phyloP scores from a whole-genome alignment of 257 asterid genomes.

The Penstemon newberryi region DNA sequence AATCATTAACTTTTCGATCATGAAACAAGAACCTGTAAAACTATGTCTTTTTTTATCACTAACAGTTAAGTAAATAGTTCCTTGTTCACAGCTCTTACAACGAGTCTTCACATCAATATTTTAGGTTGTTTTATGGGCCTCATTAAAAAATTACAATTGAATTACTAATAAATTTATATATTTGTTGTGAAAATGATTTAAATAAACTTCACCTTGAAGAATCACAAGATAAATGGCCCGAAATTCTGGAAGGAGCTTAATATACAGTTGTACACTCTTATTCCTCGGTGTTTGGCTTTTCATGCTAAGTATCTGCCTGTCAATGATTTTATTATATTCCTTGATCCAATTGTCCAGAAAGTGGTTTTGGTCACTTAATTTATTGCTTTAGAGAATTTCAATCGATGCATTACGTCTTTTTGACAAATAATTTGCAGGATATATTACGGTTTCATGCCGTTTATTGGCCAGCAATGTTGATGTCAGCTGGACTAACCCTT shows the following conservation, averaged over 20 bases:
- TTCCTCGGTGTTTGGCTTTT: not conserved
- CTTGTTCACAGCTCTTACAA: not conserved
- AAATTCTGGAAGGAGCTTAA: conserved; percentile 16
- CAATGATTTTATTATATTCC: conserved; percentile 3
- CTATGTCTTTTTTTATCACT: no score
- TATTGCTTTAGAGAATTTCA: no score
- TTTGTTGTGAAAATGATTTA: conserved; percentile 16
- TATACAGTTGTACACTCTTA: conserved; percentile 11
- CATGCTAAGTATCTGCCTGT: conserved; percentile 1
- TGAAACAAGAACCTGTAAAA: no score
- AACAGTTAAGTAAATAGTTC: not conserved
- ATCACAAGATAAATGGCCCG: conserved; percentile 15
- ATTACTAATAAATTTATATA: not conserved
- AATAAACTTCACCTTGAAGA: conserved; percentile 22
- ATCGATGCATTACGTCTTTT: conserved; percentile 23
- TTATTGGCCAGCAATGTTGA: conserved; percentile 99
- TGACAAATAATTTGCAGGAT: conserved; percentile 58
- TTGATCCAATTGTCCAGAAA: not conserved
- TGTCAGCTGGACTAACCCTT: conserved; percentile 86
- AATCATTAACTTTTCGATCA: conserved; percentile 1
- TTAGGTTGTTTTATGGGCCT: conserved; percentile 5
- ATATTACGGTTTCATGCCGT: conserved; percentile 98
- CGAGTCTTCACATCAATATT: conserved; percentile 7
- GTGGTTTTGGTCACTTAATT: not conserved
- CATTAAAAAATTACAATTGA: not conserved